These are phyloP conservation scores for Carex pumila DNA, from an alignment of 176 grass and related monocot genomes.

Conservation along the genomic window DNA sequence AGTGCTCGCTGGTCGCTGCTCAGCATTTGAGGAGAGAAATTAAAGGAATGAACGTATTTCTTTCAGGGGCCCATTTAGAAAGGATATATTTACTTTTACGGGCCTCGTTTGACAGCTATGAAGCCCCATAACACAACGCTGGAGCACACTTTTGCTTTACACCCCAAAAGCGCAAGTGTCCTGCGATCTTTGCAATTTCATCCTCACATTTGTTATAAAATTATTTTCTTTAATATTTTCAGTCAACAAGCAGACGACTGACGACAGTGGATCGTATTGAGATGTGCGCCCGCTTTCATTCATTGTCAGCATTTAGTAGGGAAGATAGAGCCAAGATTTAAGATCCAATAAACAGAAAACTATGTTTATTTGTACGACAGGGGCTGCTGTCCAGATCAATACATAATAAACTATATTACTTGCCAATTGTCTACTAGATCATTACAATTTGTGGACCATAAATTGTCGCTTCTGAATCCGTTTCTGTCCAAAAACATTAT, in stretches of 20 bases:
- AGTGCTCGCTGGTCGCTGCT: no score
- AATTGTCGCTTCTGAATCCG: not conserved
- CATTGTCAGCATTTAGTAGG: not conserved
- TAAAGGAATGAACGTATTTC: not conserved
- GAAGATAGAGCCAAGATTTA: not conserved
- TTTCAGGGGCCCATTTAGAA: not conserved
- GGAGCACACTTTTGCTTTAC: not conserved
- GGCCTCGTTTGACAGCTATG: not conserved
- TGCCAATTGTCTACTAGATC: not conserved
- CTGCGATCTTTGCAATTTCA: not conserved
- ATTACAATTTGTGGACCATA: not conserved
- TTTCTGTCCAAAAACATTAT: not conserved
- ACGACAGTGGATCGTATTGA: not conserved
- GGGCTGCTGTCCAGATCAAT: not conserved
- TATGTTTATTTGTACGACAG: conserved; percentile 4
- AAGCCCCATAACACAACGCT: not conserved
- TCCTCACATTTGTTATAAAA: not conserved
- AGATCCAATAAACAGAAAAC: not conserved
- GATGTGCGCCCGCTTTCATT: not conserved
- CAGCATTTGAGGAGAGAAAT: not conserved
- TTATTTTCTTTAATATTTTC: not conserved
- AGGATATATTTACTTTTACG: not conserved
- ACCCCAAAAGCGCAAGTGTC: not conserved
- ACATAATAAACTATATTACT: not conserved
- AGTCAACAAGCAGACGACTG: not conserved